phyloP scores from a whole-genome alignment of 768 basidiomycete genomes.

The Macrocybe gigantea region DNA sequence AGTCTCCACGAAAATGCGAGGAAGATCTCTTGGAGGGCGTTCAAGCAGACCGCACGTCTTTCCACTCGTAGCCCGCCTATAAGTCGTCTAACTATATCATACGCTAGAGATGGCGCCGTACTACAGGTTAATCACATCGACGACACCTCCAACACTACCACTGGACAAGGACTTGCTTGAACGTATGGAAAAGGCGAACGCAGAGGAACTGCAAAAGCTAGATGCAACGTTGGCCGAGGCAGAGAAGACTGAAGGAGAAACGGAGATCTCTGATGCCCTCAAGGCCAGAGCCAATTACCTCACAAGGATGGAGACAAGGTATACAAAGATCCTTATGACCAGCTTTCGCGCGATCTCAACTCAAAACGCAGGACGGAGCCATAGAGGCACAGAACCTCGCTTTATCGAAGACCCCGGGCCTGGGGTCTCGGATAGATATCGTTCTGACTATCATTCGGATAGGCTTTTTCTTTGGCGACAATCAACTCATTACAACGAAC shows the following conservation, averaged over 20 bases:
- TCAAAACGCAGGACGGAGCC: slow-evolving; percentile 58
- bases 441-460: slow-evolving; percentile 84
- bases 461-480: slow-evolving; percentile 86
- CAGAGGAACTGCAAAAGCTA: slow-evolving; percentile 63
- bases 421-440: slow-evolving; percentile 92
- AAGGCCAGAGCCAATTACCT: slow-evolving; percentile 81
- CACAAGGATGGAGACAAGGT: slow-evolving; percentile 84
- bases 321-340: slow-evolving; percentile 24
- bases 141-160: slow-evolving; percentile 37
- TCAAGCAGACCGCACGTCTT: slow-evolving; percentile 66
- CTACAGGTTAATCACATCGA: slow-evolving; percentile 52
- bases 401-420: slow-evolving; percentile 85
- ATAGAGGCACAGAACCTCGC: slow-evolving; percentile 79
- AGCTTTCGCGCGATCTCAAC: neutral
- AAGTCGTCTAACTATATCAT: neutral
- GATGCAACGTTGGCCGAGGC: slow-evolving; percentile 82
- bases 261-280: slow-evolving; percentile 86
- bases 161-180: slow-evolving; percentile 48
- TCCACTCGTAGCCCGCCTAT: neutral
- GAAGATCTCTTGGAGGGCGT: slow-evolving; percentile 66
- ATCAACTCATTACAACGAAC: slow-evolving; percentile 60
- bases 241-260: slow-evolving; percentile 86
- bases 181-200: slow-evolving; percentile 64
- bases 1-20: slow-evolving; percentile 66
- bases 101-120: slow-evolving; percentile 83